Evolutionary conservation across 768 basidiomycete species (phyloP).

Genomic region (Termitomyces bulborhizus): DNA sequence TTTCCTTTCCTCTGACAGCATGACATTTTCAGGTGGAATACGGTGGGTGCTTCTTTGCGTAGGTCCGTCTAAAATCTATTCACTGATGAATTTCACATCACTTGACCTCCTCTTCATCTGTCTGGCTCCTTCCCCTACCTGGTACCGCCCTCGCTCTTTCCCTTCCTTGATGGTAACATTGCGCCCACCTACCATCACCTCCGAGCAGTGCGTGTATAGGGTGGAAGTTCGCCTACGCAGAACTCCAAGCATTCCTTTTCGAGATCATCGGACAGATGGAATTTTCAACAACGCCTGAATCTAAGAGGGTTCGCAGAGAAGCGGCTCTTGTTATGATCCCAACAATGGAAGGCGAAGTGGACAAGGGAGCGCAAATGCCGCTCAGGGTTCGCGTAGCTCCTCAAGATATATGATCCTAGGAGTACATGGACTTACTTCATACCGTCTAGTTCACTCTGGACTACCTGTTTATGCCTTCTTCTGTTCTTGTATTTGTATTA

Average conservation of each 20-base stretch:
- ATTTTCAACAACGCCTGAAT: slow-evolving; percentile 34
- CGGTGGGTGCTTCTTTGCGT: slow-evolving; percentile 16
- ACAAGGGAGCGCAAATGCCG: slow-evolving; percentile 36
- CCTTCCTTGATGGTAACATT: neutral
- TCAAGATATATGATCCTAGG: slow-evolving; percentile 8
- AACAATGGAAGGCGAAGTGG: slow-evolving; percentile 33
- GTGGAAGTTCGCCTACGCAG: slow-evolving; percentile 37
- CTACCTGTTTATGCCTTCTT: neutral
- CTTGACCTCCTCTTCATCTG: neutral
- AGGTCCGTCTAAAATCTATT: neutral
- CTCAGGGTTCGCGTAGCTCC: slow-evolving; percentile 29
- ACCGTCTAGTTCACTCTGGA: neutral
- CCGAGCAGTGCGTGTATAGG: slow-evolving; percentile 26
- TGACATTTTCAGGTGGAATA: slow-evolving; percentile 26
- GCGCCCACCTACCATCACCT: neutral
- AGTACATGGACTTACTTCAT: neutral
- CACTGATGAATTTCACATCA: neutral
- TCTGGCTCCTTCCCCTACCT: neutral
- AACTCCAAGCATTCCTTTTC: slow-evolving; percentile 55
- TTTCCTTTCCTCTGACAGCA: slow-evolving; percentile 8
- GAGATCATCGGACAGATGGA: slow-evolving; percentile 51
- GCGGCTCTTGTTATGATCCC: slow-evolving; percentile 35
- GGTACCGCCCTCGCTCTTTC: too few relatives aligned
- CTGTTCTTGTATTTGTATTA: neutral
- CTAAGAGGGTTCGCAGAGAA: slow-evolving; percentile 30